These are phyloP conservation scores for Lasiodiplodia gonubiensis DNA, from an alignment of 2,329 filamentous ascomycete genomes.

Conservation along the genomic window DNA sequence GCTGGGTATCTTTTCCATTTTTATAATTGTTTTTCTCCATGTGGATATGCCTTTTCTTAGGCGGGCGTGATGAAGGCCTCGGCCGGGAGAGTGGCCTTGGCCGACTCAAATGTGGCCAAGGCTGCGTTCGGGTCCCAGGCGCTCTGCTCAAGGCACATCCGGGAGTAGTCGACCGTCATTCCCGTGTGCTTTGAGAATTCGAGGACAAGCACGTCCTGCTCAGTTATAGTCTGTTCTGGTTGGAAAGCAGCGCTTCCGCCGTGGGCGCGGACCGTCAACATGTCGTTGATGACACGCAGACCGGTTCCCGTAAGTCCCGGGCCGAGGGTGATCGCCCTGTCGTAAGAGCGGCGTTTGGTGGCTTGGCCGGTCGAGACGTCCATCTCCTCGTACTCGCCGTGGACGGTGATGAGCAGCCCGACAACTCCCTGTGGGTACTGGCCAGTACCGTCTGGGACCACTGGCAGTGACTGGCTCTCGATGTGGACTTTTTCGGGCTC, in stretches of 20 bases:
- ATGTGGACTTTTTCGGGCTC: slow-evolving; percentile 78
- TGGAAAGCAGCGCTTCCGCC: slow-evolving; percentile 61
- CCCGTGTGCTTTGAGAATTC: slow-evolving; percentile 78
- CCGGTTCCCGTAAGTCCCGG: slow-evolving; percentile 68
- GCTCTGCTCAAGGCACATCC: slow-evolving; percentile 79
- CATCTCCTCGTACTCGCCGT: slow-evolving; percentile 82
- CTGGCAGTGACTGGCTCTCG: slow-evolving; percentile 77
- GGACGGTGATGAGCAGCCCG: slow-evolving; percentile 77
- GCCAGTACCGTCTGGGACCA: slow-evolving; percentile 72
- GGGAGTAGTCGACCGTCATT: slow-evolving; percentile 79
- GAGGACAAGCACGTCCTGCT: slow-evolving; percentile 68
- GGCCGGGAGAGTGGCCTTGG: slow-evolving; percentile 63
- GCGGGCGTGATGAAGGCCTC: slow-evolving; percentile 45
- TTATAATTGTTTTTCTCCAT: background rate
- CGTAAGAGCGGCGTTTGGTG: slow-evolving; percentile 74
- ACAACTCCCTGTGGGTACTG: slow-evolving; percentile 71
- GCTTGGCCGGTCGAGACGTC: slow-evolving; percentile 62
- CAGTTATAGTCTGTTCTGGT: slow-evolving; percentile 40
- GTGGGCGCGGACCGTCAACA: slow-evolving; percentile 74
- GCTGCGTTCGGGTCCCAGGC: slow-evolving; percentile 82
- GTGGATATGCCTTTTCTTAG: background rate
- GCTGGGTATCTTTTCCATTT: slow-evolving; percentile 11
- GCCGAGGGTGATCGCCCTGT: slow-evolving; percentile 78
- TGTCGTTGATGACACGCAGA: slow-evolving; percentile 79
- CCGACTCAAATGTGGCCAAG: slow-evolving; percentile 73